Conservation (phyloP, 768 basidiomycete species). For the Phlebiopsis gigantea region DNA sequence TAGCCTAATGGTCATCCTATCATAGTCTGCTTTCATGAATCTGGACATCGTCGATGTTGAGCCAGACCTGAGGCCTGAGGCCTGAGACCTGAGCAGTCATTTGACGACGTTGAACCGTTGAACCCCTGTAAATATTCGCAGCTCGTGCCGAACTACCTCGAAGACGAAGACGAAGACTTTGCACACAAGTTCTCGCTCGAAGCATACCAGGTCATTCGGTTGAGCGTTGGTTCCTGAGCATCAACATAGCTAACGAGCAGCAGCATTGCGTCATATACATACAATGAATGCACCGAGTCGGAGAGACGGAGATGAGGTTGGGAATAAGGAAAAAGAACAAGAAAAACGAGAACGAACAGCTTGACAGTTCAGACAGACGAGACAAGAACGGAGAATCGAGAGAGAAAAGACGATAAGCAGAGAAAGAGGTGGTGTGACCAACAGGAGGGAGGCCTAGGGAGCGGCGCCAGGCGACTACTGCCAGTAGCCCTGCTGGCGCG, state of each 20-base stretch:
- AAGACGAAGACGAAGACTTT: too few species aligned
- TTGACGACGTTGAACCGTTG: too few species aligned
- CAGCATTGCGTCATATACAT: constrained; percentile 2
- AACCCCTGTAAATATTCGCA: too few species aligned
- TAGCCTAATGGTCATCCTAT: too few species aligned
- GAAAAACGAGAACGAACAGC: not conserved
- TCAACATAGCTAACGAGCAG: not conserved
- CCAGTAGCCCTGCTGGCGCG: constrained; percentile 61
- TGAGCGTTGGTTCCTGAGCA: not conserved
- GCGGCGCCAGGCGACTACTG: constrained; percentile 22
- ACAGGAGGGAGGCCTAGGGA: not conserved
- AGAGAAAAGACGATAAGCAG: not conserved
- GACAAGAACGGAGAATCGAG: not conserved
- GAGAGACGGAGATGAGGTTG: not conserved
- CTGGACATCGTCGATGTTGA: too few species aligned
- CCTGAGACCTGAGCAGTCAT: too few species aligned
- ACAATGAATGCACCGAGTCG: constrained; percentile 1
- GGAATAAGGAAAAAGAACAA: not conserved
- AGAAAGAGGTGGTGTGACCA: not conserved
- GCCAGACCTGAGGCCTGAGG: too few species aligned
- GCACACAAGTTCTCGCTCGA: not conserved
- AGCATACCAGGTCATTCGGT: not conserved
- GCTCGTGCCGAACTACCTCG: too few species aligned
- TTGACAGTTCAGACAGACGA: not conserved
- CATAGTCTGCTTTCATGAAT: too few species aligned